Base-by-base conservation (phyloP, 1,284 basidiomycete species). In the Schizophyllum amplum region DNA sequence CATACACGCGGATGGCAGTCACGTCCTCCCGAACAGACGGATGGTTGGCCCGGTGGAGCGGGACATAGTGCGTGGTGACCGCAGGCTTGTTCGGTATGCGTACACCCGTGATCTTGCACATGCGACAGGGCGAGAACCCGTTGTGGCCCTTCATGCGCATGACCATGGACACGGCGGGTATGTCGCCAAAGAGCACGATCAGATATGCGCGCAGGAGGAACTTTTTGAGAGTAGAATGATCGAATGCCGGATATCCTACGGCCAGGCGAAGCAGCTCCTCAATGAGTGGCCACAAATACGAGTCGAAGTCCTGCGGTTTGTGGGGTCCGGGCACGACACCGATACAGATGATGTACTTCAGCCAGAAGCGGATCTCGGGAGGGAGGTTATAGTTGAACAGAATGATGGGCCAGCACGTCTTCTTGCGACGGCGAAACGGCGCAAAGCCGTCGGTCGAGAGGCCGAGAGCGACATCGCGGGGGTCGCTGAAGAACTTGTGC, bases 21-120 rank as follows among this genome's bases (percentile, higher is more conserved):
- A 5, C n/a, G 21, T 55, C 21, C 25, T 74, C 4, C 72, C 66
- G 60, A 77, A 78, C 54, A 68, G 65, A 0, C 1, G 60, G 62
- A 52, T 59, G 56, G 1, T 48, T 13, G 1, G 55, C 52, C 23
- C 52, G 52, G 20, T 62, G 24, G 2, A 62, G 55, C 0, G 63
- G 61, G 4, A 58, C 53, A 67, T 66, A 5, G 53, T 67, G 1
- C 24, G 24, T 11, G 26, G 2, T 9, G 58, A 25, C 5, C 2
- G 2, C 20, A 1, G 25, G 25, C 56, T 4, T 58, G 27, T 59
- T 50, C 0, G 70, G 72, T n/a, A 65, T 60, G 3, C 64, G 61
- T 1, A 78, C 47, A 11, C 69, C 75, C 5, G 51, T 55, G n/a
- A 79, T 77, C 1, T 64, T 59, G 62, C 77, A 80, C 62, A 72